phyloP scores from a whole-genome alignment of 768 basidiomycete species.

The Macrolepiota fuliginosa region DNA sequence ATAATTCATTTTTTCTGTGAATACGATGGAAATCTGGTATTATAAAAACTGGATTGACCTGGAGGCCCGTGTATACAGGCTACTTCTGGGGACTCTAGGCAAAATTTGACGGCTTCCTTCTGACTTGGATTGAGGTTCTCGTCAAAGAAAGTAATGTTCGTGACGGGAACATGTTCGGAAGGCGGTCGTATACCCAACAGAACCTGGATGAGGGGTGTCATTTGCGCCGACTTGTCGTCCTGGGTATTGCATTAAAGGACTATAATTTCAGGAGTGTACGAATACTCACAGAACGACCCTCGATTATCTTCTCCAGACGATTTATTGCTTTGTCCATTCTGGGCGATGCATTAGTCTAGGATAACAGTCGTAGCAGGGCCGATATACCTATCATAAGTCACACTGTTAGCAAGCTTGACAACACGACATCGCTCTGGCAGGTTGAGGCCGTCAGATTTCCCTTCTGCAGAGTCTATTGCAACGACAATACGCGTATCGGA shows the following conservation, averaged over 20 bases:
- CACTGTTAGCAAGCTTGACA: constrained; percentile 88
- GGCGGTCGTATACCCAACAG: constrained; percentile 64
- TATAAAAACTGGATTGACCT: constrained; percentile 37
- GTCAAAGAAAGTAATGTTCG: constrained; percentile 68
- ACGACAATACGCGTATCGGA: constrained; percentile 81
- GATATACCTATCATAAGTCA: constrained; percentile 80
- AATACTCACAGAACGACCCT: constrained; percentile 19
- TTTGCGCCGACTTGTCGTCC: constrained; percentile 39
- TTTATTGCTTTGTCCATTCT: constrained; percentile 89
- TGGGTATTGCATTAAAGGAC: constrained; percentile 20
- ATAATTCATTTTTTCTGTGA: background rate
- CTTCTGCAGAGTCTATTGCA: constrained; percentile 67
- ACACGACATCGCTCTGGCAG: constrained; percentile 83
- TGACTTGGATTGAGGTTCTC: constrained; percentile 79
- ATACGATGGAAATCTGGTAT: background rate
- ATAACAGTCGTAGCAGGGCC: background rate
- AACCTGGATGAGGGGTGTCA: constrained; percentile 58
- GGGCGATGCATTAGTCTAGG: background rate
- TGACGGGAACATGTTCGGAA: constrained; percentile 34
- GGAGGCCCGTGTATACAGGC: constrained; percentile 98
- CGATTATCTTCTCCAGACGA: constrained; percentile 44
- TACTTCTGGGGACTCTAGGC: constrained; percentile 76
- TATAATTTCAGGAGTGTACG: background rate
- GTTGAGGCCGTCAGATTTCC: constrained; percentile 62
- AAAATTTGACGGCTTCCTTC: constrained; percentile 78